Percentiles rank a stretch among this genome's conserved stretches.
Conservation (phyloP, 305 asterid genomes). For the Solanum hybrid region DNA sequence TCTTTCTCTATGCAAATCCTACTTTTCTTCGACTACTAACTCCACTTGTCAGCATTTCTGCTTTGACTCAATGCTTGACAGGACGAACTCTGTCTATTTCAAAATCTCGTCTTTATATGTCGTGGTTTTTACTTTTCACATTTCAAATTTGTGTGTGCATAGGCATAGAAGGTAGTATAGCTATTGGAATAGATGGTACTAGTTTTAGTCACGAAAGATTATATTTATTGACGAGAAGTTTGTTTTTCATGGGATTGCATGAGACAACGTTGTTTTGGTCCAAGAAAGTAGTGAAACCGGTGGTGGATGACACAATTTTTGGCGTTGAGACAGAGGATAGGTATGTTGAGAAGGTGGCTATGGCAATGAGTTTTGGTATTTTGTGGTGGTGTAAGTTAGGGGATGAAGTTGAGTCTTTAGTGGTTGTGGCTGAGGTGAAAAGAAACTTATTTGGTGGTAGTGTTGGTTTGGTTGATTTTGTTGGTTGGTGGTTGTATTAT, state of each 20-base stretch:
- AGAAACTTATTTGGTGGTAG: conserved; percentile 39
- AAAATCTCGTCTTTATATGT: conserved; percentile 19
- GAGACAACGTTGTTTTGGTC: conserved; percentile 65
- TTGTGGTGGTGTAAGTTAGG: conserved; percentile 73
- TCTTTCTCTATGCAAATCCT: conserved; percentile 28
- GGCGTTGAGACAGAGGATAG: conserved; percentile 32
- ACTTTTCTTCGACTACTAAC: conserved; percentile 33
- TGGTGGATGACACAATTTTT: conserved; percentile 63
- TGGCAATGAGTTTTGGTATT: conserved; percentile 32
- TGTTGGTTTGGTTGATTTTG: conserved; percentile 30
- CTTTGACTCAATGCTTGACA: conserved; percentile 32
- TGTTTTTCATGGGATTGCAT: conserved; percentile 68
- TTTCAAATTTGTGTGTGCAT: conserved; percentile 51
- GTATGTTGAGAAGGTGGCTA: conserved; percentile 36
- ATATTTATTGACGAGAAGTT: conserved; percentile 15
- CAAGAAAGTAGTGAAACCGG: conserved; percentile 55
- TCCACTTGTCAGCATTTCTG: conserved; percentile 24
- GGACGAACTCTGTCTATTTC: conserved; percentile 5
- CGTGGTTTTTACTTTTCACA: conserved; percentile 45
- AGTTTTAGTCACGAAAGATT: conserved; percentile 16
- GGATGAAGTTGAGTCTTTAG: conserved; percentile 61
- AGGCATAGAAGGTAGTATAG: conserved; percentile 71
- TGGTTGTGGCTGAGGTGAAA: conserved; percentile 32
- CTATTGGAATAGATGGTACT: conserved; percentile 41
- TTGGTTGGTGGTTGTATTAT: conserved; percentile 54